Percentiles rank a stretch among this genome's conserved stretches.
phyloP scores from a whole-genome alignment of 345 rosid genomes.

The Cardiospermum halicacabum region DNA sequence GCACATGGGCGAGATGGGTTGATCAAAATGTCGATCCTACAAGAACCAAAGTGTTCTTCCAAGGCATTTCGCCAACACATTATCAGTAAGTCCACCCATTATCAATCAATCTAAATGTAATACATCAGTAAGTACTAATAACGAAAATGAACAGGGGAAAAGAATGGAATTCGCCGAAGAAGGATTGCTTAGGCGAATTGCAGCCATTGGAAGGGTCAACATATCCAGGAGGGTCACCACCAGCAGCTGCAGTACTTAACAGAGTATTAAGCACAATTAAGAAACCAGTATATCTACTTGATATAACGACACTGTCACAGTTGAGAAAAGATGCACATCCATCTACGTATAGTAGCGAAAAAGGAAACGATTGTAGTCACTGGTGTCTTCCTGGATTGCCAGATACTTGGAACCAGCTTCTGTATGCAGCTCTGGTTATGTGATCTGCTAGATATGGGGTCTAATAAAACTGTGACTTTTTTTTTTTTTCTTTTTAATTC shows the following conservation, averaged over 20 bases:
- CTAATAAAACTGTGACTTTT: background rate
- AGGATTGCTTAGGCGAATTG: slow-evolving; percentile 56
- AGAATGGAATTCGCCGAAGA: slow-evolving; percentile 74
- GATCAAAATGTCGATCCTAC: slow-evolving; percentile 61
- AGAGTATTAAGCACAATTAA: slow-evolving; percentile 52
- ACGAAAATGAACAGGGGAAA: slow-evolving; percentile 46
- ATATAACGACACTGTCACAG: slow-evolving; percentile 81
- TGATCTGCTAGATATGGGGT: too few relatives aligned
- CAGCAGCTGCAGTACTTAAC: slow-evolving; percentile 47
- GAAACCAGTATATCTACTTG: slow-evolving; percentile 67
- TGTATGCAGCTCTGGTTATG: slow-evolving; percentile 67
- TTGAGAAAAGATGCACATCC: slow-evolving; percentile 93
- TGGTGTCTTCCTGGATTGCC: slow-evolving; percentile 98
- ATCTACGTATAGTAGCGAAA: slow-evolving; percentile 45
- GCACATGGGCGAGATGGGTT: slow-evolving; percentile 85
- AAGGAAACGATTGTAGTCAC: slow-evolving; percentile 81
- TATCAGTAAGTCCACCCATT: slow-evolving; percentile 75
- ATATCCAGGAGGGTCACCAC: slow-evolving; percentile 72
- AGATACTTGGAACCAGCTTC: slow-evolving; percentile 93
- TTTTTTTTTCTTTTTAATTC: slow-evolving; percentile 1
- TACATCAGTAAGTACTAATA: too few relatives aligned
- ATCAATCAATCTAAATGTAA: too few relatives aligned
- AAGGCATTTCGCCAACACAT: slow-evolving; percentile 93
- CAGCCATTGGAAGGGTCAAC: slow-evolving; percentile 62
- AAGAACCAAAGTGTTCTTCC: slow-evolving; percentile 77